Base-by-base conservation (phyloP, 306 rosid genomes). In the Malus orientalis region DNA sequence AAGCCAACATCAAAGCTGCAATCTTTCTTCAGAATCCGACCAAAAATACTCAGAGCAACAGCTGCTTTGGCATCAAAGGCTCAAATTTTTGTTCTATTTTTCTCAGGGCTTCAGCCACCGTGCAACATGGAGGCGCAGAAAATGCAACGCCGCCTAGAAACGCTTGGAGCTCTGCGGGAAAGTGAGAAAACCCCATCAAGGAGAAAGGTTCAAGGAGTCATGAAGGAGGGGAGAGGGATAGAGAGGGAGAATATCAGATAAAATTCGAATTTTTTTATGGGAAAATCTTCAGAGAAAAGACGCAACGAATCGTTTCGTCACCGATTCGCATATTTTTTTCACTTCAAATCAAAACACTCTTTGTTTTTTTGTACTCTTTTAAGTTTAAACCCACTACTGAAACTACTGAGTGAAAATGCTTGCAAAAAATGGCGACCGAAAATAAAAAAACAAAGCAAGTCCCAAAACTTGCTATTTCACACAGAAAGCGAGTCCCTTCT, bases 251-350 rank as follows among this genome's bases (percentile, higher is more conserved):
- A 76, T 64, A 85, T 81, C 82, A 70, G 81, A 57, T 25, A 62
- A 76, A 88, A 80, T 79, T 65, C 57, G 76, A 83, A 25, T 57
- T 87, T 83, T 84, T 84, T 81, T 71, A 81, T 65, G 77, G 71
- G 53, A 85, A 66, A 86, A 88, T 71, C 96, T 87, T 87, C 81
- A 79, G 77, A 6, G 79, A 82, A 59, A 94, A 86, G 89, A 89
- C 80, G 25, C 78, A 77, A 76, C 70, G 93, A 91, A 91, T 87
- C 83, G 27, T 79, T 78, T 76, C 78, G 82, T 77, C 77, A 86
- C 77, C 74, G 80, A 85, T 60, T 80, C 88, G 72, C 88, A 71
- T 33, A 0, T 78, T 40, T 5, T 32, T 49, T 62, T 32, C 44
- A 67, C 76, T 36, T 29, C 29, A 32, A 36, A 22, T 49, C 55